phyloP scores from a whole-genome alignment of 2,329 filamentous ascomycete species.

The Fusarium bulbicola region DNA sequence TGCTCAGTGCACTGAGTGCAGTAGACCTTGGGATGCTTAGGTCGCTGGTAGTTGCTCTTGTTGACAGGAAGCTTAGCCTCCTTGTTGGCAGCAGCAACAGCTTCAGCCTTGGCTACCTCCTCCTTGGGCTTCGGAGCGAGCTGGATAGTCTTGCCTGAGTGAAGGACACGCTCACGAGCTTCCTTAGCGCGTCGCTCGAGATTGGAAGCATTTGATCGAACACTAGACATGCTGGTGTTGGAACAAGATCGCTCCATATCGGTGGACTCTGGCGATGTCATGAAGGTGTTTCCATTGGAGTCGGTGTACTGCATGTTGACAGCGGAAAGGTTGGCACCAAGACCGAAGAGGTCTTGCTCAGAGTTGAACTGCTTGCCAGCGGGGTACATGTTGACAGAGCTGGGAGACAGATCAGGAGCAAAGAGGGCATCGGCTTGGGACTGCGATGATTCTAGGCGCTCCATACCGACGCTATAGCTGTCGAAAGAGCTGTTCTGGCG shows the following conservation, averaged over 20 bases:
- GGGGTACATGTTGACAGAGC: slow-evolving; percentile 26
- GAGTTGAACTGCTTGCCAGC: slow-evolving; percentile 45
- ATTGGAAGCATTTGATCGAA: slow-evolving; percentile 55
- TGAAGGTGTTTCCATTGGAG: slow-evolving; percentile 44
- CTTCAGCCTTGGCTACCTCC: slow-evolving; percentile 3
- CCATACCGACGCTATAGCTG: slow-evolving; percentile 48
- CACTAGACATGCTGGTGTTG: slow-evolving; percentile 53
- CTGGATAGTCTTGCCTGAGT: slow-evolving; percentile 50
- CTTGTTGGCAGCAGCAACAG: slow-evolving; percentile 42
- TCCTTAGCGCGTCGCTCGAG: slow-evolving; percentile 59
- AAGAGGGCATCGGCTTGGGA: slow-evolving; percentile 45
- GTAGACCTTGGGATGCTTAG: slow-evolving; percentile 75
- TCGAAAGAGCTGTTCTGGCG: slow-evolving; percentile 54
- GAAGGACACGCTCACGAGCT: slow-evolving; percentile 56
- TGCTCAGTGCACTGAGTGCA: slow-evolving; percentile 77
- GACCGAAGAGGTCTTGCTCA: slow-evolving; percentile 48
- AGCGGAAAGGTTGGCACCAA: slow-evolving; percentile 49
- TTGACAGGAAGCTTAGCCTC: slow-evolving; percentile 57
- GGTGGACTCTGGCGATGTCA: slow-evolving; percentile 41
- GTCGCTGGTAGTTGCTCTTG: slow-evolving; percentile 62
- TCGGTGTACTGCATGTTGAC: slow-evolving; percentile 41
- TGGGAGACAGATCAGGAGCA: slow-evolving; percentile 21
- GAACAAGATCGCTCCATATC: slow-evolving; percentile 62
- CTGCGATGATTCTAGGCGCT: slow-evolving; percentile 50
- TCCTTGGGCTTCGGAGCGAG: slow-evolving; percentile 58